phyloP scores from a whole-genome alignment of 2,329 filamentous ascomycete species.

The Didymella glomerata region DNA sequence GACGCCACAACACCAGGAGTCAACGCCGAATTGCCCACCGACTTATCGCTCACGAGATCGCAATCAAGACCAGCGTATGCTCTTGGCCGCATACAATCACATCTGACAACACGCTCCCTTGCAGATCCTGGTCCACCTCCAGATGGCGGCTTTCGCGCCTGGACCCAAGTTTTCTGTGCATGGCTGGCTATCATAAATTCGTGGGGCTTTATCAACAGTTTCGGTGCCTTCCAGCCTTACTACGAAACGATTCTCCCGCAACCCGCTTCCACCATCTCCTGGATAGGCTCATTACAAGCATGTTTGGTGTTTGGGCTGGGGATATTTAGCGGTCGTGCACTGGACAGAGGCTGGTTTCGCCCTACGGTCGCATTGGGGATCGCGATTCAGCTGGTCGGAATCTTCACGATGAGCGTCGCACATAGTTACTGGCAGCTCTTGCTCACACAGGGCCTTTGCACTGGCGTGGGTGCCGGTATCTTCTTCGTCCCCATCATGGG shows the following conservation, averaged over 20 bases:
- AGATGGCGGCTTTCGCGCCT: slow-evolving; percentile 53
- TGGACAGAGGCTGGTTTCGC: slow-evolving; percentile 60
- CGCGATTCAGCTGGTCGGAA: slow-evolving; percentile 54
- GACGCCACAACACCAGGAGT: slow-evolving; percentile 13
- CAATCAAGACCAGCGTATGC: slow-evolving; percentile 27
- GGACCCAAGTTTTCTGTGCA: slow-evolving; percentile 44
- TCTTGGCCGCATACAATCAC: slow-evolving; percentile 44
- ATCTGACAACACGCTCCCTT: slow-evolving; percentile 44
- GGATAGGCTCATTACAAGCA: slow-evolving; percentile 62
- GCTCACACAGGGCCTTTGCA: slow-evolving; percentile 45
- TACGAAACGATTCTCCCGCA: slow-evolving; percentile 50
- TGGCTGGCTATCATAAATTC: slow-evolving; percentile 45
- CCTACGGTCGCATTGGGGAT: slow-evolving; percentile 54
- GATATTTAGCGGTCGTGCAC: slow-evolving; percentile 57
- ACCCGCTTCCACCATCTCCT: slow-evolving; percentile 58
- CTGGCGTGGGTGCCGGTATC: slow-evolving; percentile 43
- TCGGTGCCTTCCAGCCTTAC: slow-evolving; percentile 59
- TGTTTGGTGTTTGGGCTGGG: slow-evolving; percentile 58
- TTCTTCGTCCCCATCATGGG: slow-evolving; percentile 46
- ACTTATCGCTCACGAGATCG: slow-evolving; percentile 21
- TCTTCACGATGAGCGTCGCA: slow-evolving; percentile 60
- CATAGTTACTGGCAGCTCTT: slow-evolving; percentile 59
- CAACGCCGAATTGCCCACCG: slow-evolving; percentile 10
- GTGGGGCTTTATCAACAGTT: slow-evolving; percentile 55
- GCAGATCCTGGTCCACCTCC: slow-evolving; percentile 41